Evolutionary conservation across 371 early-diverging fungal genomes (phyloP).

Genomic region (Rhizopus stolonifer): DNA sequence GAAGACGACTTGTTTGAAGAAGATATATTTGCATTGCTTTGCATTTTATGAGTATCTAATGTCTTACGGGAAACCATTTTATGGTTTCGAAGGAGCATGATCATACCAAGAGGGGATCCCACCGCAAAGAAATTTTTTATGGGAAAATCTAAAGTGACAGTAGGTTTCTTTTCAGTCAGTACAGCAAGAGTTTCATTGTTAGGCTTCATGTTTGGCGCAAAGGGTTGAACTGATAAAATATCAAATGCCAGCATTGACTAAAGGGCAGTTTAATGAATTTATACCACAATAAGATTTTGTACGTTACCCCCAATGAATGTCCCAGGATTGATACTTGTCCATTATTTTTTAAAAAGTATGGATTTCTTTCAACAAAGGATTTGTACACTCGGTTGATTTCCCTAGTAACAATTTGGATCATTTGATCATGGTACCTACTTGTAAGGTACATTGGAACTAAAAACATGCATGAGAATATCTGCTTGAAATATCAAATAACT

Average conservation of each 20-base stretch:
- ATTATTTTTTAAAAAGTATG: slow-evolving; percentile 61
- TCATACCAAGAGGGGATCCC: slow-evolving; percentile 80
- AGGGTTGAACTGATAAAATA: slow-evolving; percentile 68
- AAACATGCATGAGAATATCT: neutral
- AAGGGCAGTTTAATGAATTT: neutral
- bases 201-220: slow-evolving; percentile 3
- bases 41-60: slow-evolving; percentile 1
- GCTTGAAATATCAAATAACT: too few relatives aligned
- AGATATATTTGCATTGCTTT: neutral
- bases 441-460: slow-evolving; percentile 83
- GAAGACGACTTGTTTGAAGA: slow-evolving; percentile 15
- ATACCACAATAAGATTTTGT: neutral
- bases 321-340: slow-evolving; percentile 80
- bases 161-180: slow-evolving; percentile 14
- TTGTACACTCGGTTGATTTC: slow-evolving; percentile 79
- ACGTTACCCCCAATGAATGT: slow-evolving; percentile 73
- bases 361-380: slow-evolving; percentile 69
- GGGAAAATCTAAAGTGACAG: slow-evolving; percentile 29
- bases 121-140: slow-evolving; percentile 67
- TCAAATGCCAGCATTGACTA: slow-evolving; percentile 76
- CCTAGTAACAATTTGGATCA: slow-evolving; percentile 71
- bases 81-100: slow-evolving; percentile 71
- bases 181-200: neutral
- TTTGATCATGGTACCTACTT: slow-evolving; percentile 74
- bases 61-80: slow-evolving; percentile 55